Conservation (phyloP, 2,329 filamentous ascomycete species). For the Aspergillus caelatus region DNA sequence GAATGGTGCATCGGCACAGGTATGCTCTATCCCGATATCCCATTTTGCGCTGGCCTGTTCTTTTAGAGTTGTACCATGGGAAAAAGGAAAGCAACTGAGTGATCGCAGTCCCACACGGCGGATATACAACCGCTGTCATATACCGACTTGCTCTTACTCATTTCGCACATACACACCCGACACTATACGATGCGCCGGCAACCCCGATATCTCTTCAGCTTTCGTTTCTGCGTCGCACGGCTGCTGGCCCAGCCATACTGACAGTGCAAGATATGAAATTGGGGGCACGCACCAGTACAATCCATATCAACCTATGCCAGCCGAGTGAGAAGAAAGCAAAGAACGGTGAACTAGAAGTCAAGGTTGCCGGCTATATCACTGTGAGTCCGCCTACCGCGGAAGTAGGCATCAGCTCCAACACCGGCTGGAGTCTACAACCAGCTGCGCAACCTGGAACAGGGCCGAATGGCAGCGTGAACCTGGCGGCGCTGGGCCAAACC, state of each 20-base stretch:
- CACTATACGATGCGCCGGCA: constrained; percentile 51
- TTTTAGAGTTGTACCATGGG: not conserved
- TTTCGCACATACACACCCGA: constrained; percentile 61
- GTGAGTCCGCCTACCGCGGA: constrained; percentile 65
- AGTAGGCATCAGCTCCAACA: constrained; percentile 59
- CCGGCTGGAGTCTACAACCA: constrained; percentile 57
- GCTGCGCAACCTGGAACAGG: constrained; percentile 42
- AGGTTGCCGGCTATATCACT: constrained; percentile 67
- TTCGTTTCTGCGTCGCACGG: constrained; percentile 66
- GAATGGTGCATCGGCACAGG: constrained; percentile 70
- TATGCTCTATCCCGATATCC: constrained; percentile 32
- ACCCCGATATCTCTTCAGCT: constrained; percentile 67
- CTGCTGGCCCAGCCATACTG: constrained; percentile 59
- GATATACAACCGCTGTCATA: constrained; percentile 67
- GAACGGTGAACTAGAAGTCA: constrained; percentile 54
- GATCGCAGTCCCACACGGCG: constrained; percentile 67
- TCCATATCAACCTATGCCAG: constrained; percentile 62
- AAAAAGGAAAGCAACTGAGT: not conserved
- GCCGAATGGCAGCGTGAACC: constrained; percentile 33
- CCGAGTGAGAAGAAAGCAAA: constrained; percentile 29
- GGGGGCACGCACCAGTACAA: constrained; percentile 63
- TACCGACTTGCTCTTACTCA: constrained; percentile 62
- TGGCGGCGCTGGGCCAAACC: constrained; percentile 21
- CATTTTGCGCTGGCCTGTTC: not conserved
- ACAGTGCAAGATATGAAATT: constrained; percentile 66